Percentiles rank a stretch among this genome's conserved stretches.
These are phyloP conservation scores for Chimonanthus praecox DNA, from an alignment of 164 flowering plant genomes.

Conservation along the genomic window DNA sequence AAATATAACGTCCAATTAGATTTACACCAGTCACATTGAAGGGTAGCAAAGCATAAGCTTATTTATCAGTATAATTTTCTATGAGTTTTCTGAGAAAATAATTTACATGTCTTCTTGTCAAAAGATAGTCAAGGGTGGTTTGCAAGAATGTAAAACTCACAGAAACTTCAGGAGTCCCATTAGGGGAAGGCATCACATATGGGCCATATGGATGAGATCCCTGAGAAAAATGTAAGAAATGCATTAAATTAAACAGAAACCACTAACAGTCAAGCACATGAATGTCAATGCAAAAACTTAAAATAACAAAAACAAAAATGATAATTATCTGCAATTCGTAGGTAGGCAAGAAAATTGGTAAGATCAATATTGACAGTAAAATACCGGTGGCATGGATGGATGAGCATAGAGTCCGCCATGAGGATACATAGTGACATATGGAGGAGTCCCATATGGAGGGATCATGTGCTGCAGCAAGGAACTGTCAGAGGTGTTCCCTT, in stretches of 20 bases:
- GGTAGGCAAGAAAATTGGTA: neutral
- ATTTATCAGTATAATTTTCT: neutral
- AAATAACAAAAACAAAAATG: neutral
- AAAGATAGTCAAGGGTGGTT: neutral
- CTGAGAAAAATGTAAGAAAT: slow-evolving; percentile 15
- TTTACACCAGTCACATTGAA: neutral
- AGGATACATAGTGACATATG: slow-evolving; percentile 34
- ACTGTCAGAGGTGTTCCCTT: slow-evolving; percentile 4
- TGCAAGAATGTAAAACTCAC: slow-evolving; percentile 18
- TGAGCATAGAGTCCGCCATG: slow-evolving; percentile 31
- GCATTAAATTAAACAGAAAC: neutral
- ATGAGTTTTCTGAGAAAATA: neutral
- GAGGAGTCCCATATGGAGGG: slow-evolving; percentile 34
- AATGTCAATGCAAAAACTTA: neutral
- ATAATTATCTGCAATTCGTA: no score
- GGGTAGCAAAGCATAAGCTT: neutral
- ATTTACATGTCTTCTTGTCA: neutral
- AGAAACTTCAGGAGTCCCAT: slow-evolving; percentile 26
- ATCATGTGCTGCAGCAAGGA: slow-evolving; percentile 29
- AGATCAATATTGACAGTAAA: slow-evolving; percentile 1
- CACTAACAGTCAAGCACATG: neutral
- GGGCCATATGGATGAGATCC: slow-evolving; percentile 34
- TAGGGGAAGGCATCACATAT: slow-evolving; percentile 23
- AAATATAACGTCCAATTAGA: no score
- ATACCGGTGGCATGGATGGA: slow-evolving; percentile 33